Evolutionary conservation across 1,139 yeast genomes (phyloP), one percentile per base, ranked within the genome.

Genomic region (Citeromyces hawaiiensis): DNA sequence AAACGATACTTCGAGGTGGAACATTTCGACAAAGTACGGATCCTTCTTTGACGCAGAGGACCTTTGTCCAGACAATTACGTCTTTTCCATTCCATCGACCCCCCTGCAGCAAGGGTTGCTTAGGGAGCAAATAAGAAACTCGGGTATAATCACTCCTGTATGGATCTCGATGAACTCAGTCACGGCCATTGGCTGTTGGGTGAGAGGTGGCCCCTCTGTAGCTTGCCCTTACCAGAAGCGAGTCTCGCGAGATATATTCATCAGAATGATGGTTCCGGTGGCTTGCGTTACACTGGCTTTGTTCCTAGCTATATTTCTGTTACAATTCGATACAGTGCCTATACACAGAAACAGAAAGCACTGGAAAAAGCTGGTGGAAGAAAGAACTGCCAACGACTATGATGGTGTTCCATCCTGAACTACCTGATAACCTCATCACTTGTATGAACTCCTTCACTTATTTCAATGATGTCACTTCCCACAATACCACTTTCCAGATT

Each of bases 81-180:
- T 44, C 0, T 76, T 87, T 45, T 63, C 74, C 2, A 57, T 75
- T 0, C 97, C 97, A 0, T 50, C 55, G 7, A 61, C 72, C 1
- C 66, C 81, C 1, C 42, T 69, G 4, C 71, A 76, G 43, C 70
- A 71, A 43, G 43, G 44, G 3, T 49, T 61, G 0, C 47, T 68
- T 8, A 43, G 51, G n/a, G 38, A 43, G 45, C 29, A 37, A 11
- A 17, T 38, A 25, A 35, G 34, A 35, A 27, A n/a, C 51, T 54
- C 34, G 69, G 48, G 51, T 4, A 45, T 48, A 1, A 49, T 45
- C 5, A 56, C 47, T 17, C 68, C 71, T 0, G 64, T 80, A 0
- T 91, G 97, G 97, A 72, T 87, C 3, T 91, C 87, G 55, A 50
- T 87, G 46, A 91, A 91, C 54, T 86, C 91, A 25, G 67, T 91